Percentiles rank a stretch among this genome's conserved stretches.
Conservation (phyloP, 163 green algal genomes). For the Scenedesmus sp. region DNA sequence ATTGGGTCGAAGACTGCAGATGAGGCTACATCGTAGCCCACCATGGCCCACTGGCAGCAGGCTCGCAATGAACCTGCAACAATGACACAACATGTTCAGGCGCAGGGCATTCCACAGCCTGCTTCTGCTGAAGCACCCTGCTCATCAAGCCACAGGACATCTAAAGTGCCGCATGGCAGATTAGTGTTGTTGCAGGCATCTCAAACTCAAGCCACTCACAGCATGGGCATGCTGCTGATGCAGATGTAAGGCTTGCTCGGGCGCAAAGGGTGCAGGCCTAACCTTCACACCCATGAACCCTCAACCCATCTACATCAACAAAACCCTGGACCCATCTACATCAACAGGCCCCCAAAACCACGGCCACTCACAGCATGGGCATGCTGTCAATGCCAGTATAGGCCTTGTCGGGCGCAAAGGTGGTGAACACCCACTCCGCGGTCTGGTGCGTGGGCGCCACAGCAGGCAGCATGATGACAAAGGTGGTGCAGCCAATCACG, state of each 20-base stretch:
- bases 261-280: too few relatives aligned
- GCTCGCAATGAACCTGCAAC: conserved; percentile 50
- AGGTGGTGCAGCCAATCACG: conserved; percentile 49
- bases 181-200: too few relatives aligned
- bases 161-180: too few relatives aligned
- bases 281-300: too few relatives aligned
- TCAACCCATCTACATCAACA: neutral
- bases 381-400: conserved; percentile 43
- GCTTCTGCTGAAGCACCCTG: too few relatives aligned
- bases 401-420: conserved; percentile 42
- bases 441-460: conserved; percentile 54
- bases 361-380: conserved; percentile 19
- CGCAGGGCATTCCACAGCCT: too few relatives aligned
- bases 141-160: too few relatives aligned
- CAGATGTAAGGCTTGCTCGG: too few relatives aligned
- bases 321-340: neutral
- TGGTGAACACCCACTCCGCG: conserved; percentile 58
- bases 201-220: too few relatives aligned
- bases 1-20: too few relatives aligned
- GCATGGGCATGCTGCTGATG: too few relatives aligned
- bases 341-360: neutral
- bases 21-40: conserved; percentile 61
- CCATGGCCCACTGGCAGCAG: conserved; percentile 65
- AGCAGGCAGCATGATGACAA: conserved; percentile 58
- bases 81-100: too few relatives aligned